A percentile compares a stretch with the other conserved stretches of the same genome.
Conservation (phyloP, 352 stramenopile genomes). For the Pythium folliculosum region DNA sequence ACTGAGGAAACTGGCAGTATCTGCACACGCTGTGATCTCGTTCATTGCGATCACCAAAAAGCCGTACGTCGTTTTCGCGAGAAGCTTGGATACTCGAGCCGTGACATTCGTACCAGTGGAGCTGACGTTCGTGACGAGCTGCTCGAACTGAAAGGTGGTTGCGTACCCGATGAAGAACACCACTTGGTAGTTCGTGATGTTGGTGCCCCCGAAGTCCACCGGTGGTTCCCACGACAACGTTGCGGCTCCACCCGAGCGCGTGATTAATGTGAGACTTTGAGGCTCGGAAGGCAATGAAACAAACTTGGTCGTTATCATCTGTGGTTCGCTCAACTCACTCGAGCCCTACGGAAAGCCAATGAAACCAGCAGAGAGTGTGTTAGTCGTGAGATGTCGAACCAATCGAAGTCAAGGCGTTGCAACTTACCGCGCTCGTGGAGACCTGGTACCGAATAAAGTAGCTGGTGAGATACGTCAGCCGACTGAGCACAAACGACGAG, state of each 20-base stretch:
- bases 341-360: conserved; percentile 31
- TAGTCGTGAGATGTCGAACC: background rate
- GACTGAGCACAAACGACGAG: conserved; percentile 28
- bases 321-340: conserved; percentile 49
- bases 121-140: conserved; percentile 36
- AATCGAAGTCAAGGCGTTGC: no score
- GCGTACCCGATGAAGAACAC: conserved; percentile 43
- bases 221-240: conserved; percentile 48
- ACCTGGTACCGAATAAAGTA: conserved; percentile 55
- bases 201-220: conserved; percentile 53
- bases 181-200: conserved; percentile 53
- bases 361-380: background rate
- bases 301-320: conserved; percentile 37
- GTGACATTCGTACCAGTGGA: conserved; percentile 26
- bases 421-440: conserved; percentile 38
- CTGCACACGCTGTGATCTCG: conserved; percentile 48
- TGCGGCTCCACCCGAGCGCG: conserved; percentile 40
- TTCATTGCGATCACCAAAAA: conserved; percentile 57
- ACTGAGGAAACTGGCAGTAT: conserved; percentile 28
- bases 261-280: conserved; percentile 29
- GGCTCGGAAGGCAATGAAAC: conserved; percentile 47
- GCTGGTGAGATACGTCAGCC: conserved; percentile 40
- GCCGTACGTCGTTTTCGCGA: conserved; percentile 54
- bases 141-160: conserved; percentile 33
- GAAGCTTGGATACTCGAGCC: conserved; percentile 41